Evolutionary conservation across 108 stramenopile species (phyloP), one percentile per base, ranked within the genome.

Genomic region (Pseudonitzschia pungens): DNA sequence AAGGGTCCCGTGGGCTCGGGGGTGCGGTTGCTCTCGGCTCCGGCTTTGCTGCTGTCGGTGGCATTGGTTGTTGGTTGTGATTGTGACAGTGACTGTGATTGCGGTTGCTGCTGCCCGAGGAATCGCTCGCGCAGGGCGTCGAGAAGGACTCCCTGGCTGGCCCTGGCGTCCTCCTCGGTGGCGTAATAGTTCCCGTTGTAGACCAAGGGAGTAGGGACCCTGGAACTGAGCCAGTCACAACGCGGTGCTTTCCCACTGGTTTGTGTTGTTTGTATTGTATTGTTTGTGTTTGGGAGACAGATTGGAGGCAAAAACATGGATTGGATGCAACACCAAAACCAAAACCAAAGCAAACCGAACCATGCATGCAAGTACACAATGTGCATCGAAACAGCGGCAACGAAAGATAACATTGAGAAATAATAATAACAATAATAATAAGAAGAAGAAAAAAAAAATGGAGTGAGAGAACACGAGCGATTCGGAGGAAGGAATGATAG

Each of bases 191-290:
- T 50, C n/a, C 60, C 79, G 12, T 74, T 36, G 54, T 80, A 80
- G 0, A 20, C 22, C n/a, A 27, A 80, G 48, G 22, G 48, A 16
- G 2, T 55, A 80, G 18, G 79, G 79, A 32, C 74, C 79, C 20
- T 57, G 44, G 45, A 80, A 80, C 20, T 29, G n/a, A 56, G 7
- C 57, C 74, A 12, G 32, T 29, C 0, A 69, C 69, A 0, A 16
- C n/a, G 4, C 79, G 69, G 26, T 70, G 45, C 63, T 70, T 75
- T 27, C 69, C 67, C 79, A 70, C 66, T 67, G 28, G n/a, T n/a
- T n/a, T n/a, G n/a, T n/a, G n/a, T n/a, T n/a, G n/a, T n/a, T n/a
- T n/a, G n/a, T n/a, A n/a, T n/a, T n/a, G n/a, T n/a, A n/a, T n/a
- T n/a, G n/a, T n/a, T n/a, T n/a, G n/a, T n/a, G n/a, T n/a, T n/a